These are phyloP conservation scores for Dichotomopilus funicola DNA, from an alignment of 2,329 filamentous ascomycete species.

Conservation along the genomic window DNA sequence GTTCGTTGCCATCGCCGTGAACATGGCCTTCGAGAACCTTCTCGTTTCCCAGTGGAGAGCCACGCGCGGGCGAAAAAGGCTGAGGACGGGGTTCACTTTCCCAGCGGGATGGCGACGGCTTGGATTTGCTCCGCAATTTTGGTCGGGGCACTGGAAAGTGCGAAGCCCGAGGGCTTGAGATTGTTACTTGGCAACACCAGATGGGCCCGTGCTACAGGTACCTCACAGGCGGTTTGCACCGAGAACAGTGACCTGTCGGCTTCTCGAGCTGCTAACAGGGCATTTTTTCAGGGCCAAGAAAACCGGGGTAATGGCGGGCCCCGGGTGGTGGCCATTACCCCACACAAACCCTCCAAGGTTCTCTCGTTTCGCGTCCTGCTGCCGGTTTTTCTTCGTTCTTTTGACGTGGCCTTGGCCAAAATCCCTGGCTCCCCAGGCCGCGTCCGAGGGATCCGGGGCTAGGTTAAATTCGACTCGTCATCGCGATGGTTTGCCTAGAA, in stretches of 20 bases:
- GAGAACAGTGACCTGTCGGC: neutral
- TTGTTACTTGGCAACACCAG: too few species aligned
- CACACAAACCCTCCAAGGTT: conserved; percentile 6
- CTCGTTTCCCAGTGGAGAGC: neutral
- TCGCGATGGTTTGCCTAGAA: neutral
- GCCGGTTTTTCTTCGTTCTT: conserved; percentile 24
- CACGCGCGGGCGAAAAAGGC: neutral
- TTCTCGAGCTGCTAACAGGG: neutral
- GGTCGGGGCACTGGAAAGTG: conserved; percentile 9
- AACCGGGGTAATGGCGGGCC: neutral
- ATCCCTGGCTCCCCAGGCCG: conserved; percentile 10
- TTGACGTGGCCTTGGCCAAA: conserved; percentile 8
- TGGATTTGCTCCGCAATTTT: neutral
- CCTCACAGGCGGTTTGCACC: too few species aligned
- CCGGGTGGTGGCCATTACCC: neutral
- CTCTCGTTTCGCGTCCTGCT: neutral
- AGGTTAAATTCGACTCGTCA: conserved; percentile 16
- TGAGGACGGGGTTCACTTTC: neutral
- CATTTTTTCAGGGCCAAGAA: neutral
- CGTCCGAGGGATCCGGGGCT: conserved; percentile 21
- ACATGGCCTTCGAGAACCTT: conserved; percentile 1
- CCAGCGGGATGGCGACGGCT: neutral
- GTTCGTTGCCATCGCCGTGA: neutral
- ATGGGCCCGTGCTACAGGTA: too few species aligned
- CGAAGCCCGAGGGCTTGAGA: conserved; percentile 11